Conservation (phyloP, 805 yeast species). For the Candida berthetii region DNA sequence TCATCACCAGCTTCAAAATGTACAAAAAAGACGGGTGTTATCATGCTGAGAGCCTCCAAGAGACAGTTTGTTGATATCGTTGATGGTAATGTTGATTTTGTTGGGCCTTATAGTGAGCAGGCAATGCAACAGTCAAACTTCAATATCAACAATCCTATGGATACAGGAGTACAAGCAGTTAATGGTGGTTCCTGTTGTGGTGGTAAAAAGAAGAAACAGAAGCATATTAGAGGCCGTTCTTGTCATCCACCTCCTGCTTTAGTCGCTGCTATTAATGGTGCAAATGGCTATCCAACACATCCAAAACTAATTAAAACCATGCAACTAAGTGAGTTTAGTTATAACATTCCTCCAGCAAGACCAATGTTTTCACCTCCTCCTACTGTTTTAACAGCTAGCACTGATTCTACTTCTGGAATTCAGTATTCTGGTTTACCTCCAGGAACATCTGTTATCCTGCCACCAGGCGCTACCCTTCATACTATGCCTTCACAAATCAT, state of each 20-base stretch:
- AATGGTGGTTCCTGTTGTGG: not conserved
- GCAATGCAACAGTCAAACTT: constrained; percentile 9
- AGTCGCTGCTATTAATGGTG: not conserved
- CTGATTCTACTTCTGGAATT: not conserved
- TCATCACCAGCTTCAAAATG: constrained; percentile 5
- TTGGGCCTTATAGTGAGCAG: constrained; percentile 18
- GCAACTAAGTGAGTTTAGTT: not conserved
- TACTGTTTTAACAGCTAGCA: not conserved
- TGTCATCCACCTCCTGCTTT: not conserved
- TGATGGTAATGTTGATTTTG: constrained; percentile 17
- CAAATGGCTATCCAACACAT: not conserved
- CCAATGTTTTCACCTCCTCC: not conserved
- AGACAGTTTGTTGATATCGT: constrained; percentile 19
- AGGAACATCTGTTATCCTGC: too few relatives aligned
- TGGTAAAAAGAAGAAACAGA: not conserved
- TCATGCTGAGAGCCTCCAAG: constrained; percentile 18
- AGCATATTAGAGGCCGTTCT: not conserved
- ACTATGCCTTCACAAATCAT: not conserved
- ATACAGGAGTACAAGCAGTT: not conserved
- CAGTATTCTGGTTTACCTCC: too few relatives aligned
- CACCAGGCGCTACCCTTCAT: not conserved
- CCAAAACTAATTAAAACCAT: not conserved
- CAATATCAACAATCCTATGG: constrained; percentile 2
- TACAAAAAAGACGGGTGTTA: constrained; percentile 10
- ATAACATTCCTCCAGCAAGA: not conserved